Evolutionary conservation across 352 stramenopile genomes (phyloP).

Genomic region (Phytopythium mirpurense): DNA sequence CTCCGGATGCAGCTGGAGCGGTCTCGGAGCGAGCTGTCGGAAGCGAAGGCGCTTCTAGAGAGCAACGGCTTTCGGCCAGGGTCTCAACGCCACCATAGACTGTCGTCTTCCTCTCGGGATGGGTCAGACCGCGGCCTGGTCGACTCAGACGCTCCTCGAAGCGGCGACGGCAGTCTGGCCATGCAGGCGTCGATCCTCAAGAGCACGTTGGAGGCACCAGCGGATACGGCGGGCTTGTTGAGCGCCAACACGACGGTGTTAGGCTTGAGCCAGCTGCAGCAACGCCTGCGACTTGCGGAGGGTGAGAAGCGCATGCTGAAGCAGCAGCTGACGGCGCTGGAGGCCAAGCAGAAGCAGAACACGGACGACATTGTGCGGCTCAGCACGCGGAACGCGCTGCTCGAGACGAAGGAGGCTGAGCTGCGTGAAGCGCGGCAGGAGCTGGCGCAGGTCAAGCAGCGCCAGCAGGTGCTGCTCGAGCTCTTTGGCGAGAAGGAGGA

Average conservation of each 20-base stretch:
- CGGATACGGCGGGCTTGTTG: conserved; percentile 20
- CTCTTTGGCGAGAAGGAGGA: conserved; percentile 86
- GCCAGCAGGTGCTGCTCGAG: conserved; percentile 78
- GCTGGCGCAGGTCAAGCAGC: conserved; percentile 54
- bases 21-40: conserved; percentile 50
- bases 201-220: conserved; percentile 38
- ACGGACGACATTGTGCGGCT: conserved; percentile 72
- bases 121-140: neutral
- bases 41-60: conserved; percentile 23
- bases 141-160: neutral
- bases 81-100: conserved; percentile 15
- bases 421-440: conserved; percentile 43
- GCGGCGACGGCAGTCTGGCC: conserved; percentile 10
- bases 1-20: conserved; percentile 57
- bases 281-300: conserved; percentile 64
- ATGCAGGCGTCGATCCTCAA: conserved; percentile 61
- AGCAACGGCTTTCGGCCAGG: conserved; percentile 12
- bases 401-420: conserved; percentile 54
- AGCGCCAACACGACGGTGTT: conserved; percentile 48
- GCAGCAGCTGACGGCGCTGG: conserved; percentile 54
- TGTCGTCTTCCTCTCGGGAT: conserved; percentile 16
- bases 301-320: conserved; percentile 73
- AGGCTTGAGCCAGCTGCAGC: conserved; percentile 69
- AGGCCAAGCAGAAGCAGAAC: conserved; percentile 61
- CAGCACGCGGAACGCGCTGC: conserved; percentile 64